These are phyloP conservation scores for Zoysia matrella DNA, from an alignment of 202 grass and related monocot genomes.

Conservation along the genomic window DNA sequence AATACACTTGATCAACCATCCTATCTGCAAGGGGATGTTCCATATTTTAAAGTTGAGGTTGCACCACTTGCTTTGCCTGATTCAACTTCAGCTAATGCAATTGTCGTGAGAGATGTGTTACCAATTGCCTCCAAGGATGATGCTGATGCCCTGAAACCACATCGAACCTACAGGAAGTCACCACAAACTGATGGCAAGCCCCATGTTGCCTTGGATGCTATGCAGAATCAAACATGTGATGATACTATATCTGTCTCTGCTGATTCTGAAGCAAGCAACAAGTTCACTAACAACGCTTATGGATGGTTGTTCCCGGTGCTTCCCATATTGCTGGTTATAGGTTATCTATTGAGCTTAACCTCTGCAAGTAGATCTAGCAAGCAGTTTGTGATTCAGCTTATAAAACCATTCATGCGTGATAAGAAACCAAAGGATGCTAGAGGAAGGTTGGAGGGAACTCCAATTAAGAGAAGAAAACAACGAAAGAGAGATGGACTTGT, in stretches of 20 bases:
- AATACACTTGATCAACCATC: slow-evolving; percentile 60
- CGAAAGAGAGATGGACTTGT: slow-evolving; percentile 56
- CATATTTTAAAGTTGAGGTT: slow-evolving; percentile 52
- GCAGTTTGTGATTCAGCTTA: slow-evolving; percentile 45
- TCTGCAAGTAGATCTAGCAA: slow-evolving; percentile 36
- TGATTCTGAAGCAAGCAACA: slow-evolving; percentile 34
- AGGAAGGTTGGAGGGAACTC: slow-evolving; percentile 45
- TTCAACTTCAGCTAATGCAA: slow-evolving; percentile 39
- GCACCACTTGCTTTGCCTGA: slow-evolving; percentile 59
- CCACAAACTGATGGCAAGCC: slow-evolving; percentile 29
- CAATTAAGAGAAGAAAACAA: slow-evolving; percentile 77
- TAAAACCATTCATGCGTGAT: slow-evolving; percentile 48
- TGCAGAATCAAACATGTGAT: slow-evolving; percentile 44
- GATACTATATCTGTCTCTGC: slow-evolving; percentile 31
- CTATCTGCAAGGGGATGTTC: slow-evolving; percentile 55
- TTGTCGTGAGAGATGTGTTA: slow-evolving; percentile 41
- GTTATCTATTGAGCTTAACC: slow-evolving; percentile 47
- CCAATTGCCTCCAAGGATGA: slow-evolving; percentile 22
- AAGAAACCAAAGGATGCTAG: slow-evolving; percentile 51
- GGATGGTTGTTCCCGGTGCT: slow-evolving; percentile 46
- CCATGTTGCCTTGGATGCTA: slow-evolving; percentile 21
- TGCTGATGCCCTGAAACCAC: slow-evolving; percentile 30
- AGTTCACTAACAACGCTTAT: slow-evolving; percentile 18
- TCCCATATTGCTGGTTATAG: slow-evolving; percentile 40
- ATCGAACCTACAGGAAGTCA: slow-evolving; percentile 24